These are phyloP conservation scores for Aphanoascus verrucosus DNA, from an alignment of 2,329 filamentous ascomycete species.

Conservation along the genomic window DNA sequence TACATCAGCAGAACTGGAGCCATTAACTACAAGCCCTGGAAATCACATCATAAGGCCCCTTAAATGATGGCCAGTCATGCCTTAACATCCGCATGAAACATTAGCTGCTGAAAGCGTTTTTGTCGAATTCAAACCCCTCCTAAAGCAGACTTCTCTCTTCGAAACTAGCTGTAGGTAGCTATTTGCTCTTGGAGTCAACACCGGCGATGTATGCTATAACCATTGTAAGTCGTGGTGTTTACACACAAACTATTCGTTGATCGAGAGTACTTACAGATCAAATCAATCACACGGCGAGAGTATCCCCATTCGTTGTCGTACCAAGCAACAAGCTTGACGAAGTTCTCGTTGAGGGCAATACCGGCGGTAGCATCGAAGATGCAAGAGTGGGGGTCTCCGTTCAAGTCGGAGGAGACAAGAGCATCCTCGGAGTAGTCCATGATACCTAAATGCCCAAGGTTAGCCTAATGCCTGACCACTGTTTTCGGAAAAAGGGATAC, in stretches of 20 bases:
- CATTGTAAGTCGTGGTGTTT: background rate
- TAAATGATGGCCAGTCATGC: background rate
- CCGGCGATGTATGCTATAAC: slow-evolving; percentile 65
- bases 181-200: slow-evolving; percentile 47
- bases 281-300: slow-evolving; percentile 86
- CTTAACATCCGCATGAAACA: background rate
- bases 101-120: background rate
- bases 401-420: slow-evolving; percentile 85
- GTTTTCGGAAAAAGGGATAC: slow-evolving; percentile 22
- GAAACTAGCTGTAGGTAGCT: slow-evolving; percentile 29
- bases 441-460: slow-evolving; percentile 49
- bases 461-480: background rate
- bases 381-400: slow-evolving; percentile 85
- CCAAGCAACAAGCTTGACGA: slow-evolving; percentile 97
- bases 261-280: slow-evolving; percentile 38
- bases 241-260: background rate
- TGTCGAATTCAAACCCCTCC: background rate
- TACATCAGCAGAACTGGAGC: slow-evolving; percentile 7
- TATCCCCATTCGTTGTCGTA: slow-evolving; percentile 99
- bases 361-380: slow-evolving; percentile 99
- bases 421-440: slow-evolving; percentile 96
- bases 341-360: slow-evolving; percentile 97
- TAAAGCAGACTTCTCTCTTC: slow-evolving; percentile 29
- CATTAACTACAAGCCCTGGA: background rate
- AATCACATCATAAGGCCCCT: background rate